These are phyloP conservation scores for Populus simonii DNA, from an alignment of 345 rosid species.

Conservation along the genomic window DNA sequence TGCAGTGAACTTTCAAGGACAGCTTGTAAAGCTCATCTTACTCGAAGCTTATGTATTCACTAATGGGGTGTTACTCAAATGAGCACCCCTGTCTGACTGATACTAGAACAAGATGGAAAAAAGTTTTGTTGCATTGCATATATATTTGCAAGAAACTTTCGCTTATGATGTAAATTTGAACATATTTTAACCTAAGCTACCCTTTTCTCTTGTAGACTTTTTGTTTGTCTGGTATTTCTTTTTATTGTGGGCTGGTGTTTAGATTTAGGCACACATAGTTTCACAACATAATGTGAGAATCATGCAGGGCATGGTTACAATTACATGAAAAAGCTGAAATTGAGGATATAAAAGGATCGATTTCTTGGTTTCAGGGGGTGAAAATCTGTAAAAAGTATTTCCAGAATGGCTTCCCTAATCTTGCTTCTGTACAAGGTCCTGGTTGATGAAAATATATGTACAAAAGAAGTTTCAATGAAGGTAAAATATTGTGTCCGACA, in stretches of 20 bases:
- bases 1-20: background rate
- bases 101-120: constrained; percentile 1
- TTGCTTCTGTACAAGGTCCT: background rate
- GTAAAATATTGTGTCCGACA: background rate
- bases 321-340: background rate
- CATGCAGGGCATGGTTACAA: no score
- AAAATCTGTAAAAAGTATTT: background rate
- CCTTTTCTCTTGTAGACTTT: background rate
- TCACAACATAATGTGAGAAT: no score
- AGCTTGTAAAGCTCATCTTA: background rate
- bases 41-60: background rate
- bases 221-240: background rate
- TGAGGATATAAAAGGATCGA: background rate
- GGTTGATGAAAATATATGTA: background rate
- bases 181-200: background rate
- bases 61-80: background rate
- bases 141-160: background rate
- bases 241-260: no score
- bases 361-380: background rate
- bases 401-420: background rate
- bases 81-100: background rate
- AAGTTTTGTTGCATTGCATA: constrained; percentile 5
- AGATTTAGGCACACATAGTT: no score
- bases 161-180: background rate
- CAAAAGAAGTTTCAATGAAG: background rate